Base-by-base conservation (phyloP, 768 basidiomycete genomes). In the Glaciozyma antarctica region DNA sequence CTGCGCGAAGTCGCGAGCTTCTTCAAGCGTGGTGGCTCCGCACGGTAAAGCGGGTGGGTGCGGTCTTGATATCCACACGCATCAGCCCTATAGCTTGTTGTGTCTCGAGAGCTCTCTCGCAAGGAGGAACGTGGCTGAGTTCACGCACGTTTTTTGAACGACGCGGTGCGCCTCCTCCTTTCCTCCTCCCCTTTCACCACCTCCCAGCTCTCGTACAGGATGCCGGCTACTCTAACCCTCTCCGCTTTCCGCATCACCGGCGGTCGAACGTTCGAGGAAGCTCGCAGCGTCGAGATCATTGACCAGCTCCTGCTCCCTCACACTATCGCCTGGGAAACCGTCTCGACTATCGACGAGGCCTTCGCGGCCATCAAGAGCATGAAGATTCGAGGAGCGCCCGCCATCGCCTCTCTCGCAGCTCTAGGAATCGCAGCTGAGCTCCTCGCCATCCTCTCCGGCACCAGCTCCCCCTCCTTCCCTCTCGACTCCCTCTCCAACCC, bases 361-460 rank as follows among this genome's bases (percentile, higher is more conserved):
- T 87, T 88, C 77, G 88, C 91, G 73, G 93, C 92, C 22, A 97
- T 97, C 78, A 93, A 90, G 78, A 81, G 86, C 21, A 98, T 98
- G 93, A 93, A 91, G 84, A 88, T 88, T 70, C 85, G 94, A 56
- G 93, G 93, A 8, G 94, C 93, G 7, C 93, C 93, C 1, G 94
- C 93, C 22, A 97, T 98, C 53, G 93, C 87, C 1, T 90, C 91
- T 1, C 84, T 97, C 17, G 93, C 92, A 9, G 84, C 71, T 1
- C 84, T 94, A 19, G 83, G 88, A 0, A 78, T 94, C 61, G 82
- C 88, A 0, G 80, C 83, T 19, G 77, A 86, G 69, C 81, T 92
- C 53, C 80, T 82, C 6, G 79, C 79, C 6, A 83, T 81, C 10
- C 76, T 87, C 49, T 68, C 78, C 26, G 75, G 78, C 16, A 75